phyloP scores from a whole-genome alignment of 169 alveolate genomes.

The Theileria orientalis region DNA sequence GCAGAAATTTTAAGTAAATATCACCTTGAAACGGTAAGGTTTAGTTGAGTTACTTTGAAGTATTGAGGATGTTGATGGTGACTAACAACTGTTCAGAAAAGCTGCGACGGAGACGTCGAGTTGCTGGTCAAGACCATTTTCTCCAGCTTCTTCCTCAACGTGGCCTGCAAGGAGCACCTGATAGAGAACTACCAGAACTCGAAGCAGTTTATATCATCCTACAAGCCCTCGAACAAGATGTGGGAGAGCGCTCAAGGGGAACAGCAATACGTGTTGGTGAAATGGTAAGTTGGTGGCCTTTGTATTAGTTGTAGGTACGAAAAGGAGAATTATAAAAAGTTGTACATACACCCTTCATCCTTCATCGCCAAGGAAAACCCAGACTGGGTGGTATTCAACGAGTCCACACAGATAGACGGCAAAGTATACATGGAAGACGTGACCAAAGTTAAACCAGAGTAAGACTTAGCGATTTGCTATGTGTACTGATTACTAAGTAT shows the following conservation, averaged over 20 bases:
- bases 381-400: slow-evolving; percentile 64
- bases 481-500: no score
- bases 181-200: slow-evolving; percentile 36
- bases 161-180: slow-evolving; percentile 65
- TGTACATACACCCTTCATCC: slow-evolving; percentile 58
- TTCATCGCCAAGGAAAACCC: slow-evolving; percentile 61
- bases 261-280: slow-evolving; percentile 54
- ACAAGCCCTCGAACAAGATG: slow-evolving; percentile 43
- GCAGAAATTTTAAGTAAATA: slow-evolving; percentile 14
- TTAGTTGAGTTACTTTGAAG: background rate
- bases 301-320: background rate
- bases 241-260: no score
- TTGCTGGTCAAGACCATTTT: slow-evolving; percentile 50
- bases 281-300: slow-evolving; percentile 13
- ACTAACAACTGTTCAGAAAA: slow-evolving; percentile 15
- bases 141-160: slow-evolving; percentile 57
- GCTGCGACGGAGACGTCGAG: slow-evolving; percentile 45
- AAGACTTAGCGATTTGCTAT: no score
- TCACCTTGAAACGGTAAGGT: slow-evolving; percentile 44
- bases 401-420: slow-evolving; percentile 42
- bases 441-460: slow-evolving; percentile 61
- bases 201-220: slow-evolving; percentile 19
- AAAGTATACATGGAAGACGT: slow-evolving; percentile 52
- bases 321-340: slow-evolving; percentile 15
- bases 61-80: background rate